Evolutionary conservation across 176 grass and related monocot genomes (phyloP), one percentile per base, ranked within the genome.

Genomic region (Oryza glaberrima): DNA sequence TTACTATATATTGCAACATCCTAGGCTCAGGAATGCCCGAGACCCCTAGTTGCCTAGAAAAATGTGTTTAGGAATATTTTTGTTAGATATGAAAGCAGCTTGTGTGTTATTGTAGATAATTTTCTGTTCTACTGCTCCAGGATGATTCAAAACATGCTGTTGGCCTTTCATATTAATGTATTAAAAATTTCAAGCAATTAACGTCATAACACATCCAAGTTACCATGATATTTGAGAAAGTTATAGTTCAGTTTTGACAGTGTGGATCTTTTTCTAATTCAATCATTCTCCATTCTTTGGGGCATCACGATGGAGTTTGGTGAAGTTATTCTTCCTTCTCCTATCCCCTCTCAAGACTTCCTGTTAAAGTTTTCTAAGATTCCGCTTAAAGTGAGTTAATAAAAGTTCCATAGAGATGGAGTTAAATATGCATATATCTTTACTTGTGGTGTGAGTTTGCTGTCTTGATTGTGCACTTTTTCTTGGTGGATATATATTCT

Each of bases 121-220:
- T 63, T 63, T 23, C 20, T 63, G 20, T 3, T 63, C 7, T 63
- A 23, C 3, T 63, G 2, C 58, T 63, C 8, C 9, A 63, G 58
- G n/a, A 23, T 63, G 58, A 20, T 23, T 63, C 58, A 8, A 22
- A n/a, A 22, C 22, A 10, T 11, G 7, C n/a, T 72, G 0, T 19
- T 35, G 54, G 16, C 17, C n/a, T 72, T 60, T 3, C 5, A 72
- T 36, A 7, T 23, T 73, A 60, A 28, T 83, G 0, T 64, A 26
- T 65, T 77, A 67, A 15, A 78, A 64, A 70, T 82, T 64, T 83
- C 10, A 75, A 13, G 36, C 11, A 38, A 56, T 35, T 38, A 52
- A 11, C 17, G 10, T 2, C 30, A 66, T 25, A 30, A 36, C 68
- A 72, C 58, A 54, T 82, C n/a, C 64, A 12, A 28, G 36, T 51